Conservation (phyloP, 2,329 filamentous ascomycete species). For the Teratosphaeria epicoccoides region DNA sequence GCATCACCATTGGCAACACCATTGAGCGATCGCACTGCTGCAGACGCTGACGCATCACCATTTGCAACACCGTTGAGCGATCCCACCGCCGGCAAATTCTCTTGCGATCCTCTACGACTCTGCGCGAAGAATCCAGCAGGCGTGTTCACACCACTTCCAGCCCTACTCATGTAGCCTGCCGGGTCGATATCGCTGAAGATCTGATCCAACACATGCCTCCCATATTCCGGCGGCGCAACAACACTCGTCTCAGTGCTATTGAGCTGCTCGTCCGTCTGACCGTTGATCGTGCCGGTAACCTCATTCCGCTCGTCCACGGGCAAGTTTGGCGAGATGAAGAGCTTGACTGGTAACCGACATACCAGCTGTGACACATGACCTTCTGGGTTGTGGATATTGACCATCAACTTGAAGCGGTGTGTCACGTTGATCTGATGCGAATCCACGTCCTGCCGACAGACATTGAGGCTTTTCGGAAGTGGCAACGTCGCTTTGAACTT, state of each 20-base stretch:
- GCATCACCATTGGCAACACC: too few species aligned
- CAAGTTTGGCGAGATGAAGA: constrained; percentile 93
- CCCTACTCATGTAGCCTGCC: constrained; percentile 55
- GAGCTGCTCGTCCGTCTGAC: constrained; percentile 31
- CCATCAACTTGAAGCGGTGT: constrained; percentile 84
- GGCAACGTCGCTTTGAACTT: constrained; percentile 50
- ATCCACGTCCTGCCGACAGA: constrained; percentile 83
- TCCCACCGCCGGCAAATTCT: constrained; percentile 54
- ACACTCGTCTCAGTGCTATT: constrained; percentile 45
- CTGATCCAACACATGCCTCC: constrained; percentile 78
- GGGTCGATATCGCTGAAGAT: constrained; percentile 81
- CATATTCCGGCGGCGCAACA: constrained; percentile 84
- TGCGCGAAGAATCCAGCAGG: constrained; percentile 50
- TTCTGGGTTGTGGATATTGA: constrained; percentile 88
- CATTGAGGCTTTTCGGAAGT: constrained; percentile 69
- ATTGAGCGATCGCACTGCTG: too few species aligned
- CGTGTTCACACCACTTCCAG: constrained; percentile 51
- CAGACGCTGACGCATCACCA: constrained; percentile 29
- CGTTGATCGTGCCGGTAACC: constrained; percentile 44
- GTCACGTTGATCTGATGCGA: constrained; percentile 81
- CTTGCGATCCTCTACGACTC: constrained; percentile 51
- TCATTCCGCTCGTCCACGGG: constrained; percentile 80
- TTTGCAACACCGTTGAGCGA: constrained; percentile 42
- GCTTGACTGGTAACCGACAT: constrained; percentile 77
- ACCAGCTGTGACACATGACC: constrained; percentile 88